Percentiles rank a stretch among this genome's conserved stretches.
Evolutionary conservation across 2,329 filamentous ascomycete genomes (phyloP).

Genomic region (Blastomyces silverae): DNA sequence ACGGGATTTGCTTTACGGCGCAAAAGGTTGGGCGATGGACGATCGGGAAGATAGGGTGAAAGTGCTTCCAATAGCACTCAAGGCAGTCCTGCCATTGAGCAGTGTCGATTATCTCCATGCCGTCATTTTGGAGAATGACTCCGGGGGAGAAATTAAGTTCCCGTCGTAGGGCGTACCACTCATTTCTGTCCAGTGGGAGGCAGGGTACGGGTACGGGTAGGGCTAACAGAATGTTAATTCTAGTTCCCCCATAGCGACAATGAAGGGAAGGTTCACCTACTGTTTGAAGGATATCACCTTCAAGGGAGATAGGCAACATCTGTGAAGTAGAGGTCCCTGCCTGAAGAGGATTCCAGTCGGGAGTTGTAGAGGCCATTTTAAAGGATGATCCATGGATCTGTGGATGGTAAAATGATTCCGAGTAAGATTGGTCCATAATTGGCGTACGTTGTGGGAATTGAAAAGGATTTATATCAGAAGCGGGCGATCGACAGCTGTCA

Average conservation of each 20-base stretch:
- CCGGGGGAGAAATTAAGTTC: constrained; percentile 32
- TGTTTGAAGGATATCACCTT: constrained; percentile 34
- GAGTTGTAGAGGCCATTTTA: constrained; percentile 29
- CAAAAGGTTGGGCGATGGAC: constrained; percentile 32
- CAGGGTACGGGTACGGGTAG: constrained; percentile 38
- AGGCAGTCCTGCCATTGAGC: constrained; percentile 33
- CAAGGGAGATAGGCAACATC: constrained; percentile 32
- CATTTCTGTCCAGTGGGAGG: constrained; percentile 36
- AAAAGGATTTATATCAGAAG: constrained; percentile 33
- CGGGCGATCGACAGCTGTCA: constrained; percentile 41
- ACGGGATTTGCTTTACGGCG: constrained; percentile 29
- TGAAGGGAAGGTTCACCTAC: constrained; percentile 36
- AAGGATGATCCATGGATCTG: constrained; percentile 33
- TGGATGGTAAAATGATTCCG: constrained; percentile 30
- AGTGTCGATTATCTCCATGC: constrained; percentile 34
- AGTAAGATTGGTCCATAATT: constrained; percentile 31
- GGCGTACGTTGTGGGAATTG: constrained; percentile 30
- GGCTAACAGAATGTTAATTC: constrained; percentile 26
- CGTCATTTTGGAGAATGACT: constrained; percentile 29
- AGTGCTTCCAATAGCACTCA: constrained; percentile 33
- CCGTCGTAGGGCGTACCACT: constrained; percentile 36
- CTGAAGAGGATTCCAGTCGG: constrained; percentile 33
- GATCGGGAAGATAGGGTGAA: constrained; percentile 34
- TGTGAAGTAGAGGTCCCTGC: constrained; percentile 28
- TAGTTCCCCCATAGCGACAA: constrained; percentile 32